Conservation (phyloP, 139 green algal species). For the Coccomyxa sp. region DNA sequence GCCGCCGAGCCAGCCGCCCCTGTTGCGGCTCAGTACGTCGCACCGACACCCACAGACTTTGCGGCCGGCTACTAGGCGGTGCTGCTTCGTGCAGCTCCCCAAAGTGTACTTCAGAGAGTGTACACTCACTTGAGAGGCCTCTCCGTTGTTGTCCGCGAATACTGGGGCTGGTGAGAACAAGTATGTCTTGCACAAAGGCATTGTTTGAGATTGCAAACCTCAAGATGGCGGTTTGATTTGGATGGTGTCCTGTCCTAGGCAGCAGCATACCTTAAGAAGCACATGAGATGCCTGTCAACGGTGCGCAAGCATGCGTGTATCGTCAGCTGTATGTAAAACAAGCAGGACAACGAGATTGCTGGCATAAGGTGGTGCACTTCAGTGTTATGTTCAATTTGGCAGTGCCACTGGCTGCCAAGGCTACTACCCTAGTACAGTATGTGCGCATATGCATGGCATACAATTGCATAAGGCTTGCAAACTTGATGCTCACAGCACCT, state of each 20-base stretch:
- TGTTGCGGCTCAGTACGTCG: slow-evolving; percentile 9
- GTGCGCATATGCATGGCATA: too few relatives aligned
- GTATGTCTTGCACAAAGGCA: neutral
- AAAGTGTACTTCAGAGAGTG: neutral
- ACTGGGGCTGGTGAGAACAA: neutral
- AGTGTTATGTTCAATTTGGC: too few relatives aligned
- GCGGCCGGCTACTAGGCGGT: neutral
- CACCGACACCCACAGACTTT: slow-evolving; percentile 3
- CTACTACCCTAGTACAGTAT: too few relatives aligned
- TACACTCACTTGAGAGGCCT: too few relatives aligned
- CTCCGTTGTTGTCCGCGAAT: neutral
- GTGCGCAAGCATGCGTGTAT: too few relatives aligned
- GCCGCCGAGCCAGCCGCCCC: slow-evolving; percentile 26
- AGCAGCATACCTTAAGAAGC: neutral
- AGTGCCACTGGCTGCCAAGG: too few relatives aligned
- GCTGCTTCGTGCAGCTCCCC: neutral
- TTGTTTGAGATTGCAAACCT: neutral
- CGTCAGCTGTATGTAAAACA: too few relatives aligned
- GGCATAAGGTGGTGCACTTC: too few relatives aligned
- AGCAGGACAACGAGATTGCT: too few relatives aligned
- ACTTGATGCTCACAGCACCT: too few relatives aligned
- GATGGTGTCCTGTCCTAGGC: neutral
- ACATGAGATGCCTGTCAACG: too few relatives aligned
- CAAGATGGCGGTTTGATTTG: neutral
- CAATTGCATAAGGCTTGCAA: too few relatives aligned